Base-by-base conservation (phyloP, 768 basidiomycete genomes). In the Macrocybe gigantea region DNA sequence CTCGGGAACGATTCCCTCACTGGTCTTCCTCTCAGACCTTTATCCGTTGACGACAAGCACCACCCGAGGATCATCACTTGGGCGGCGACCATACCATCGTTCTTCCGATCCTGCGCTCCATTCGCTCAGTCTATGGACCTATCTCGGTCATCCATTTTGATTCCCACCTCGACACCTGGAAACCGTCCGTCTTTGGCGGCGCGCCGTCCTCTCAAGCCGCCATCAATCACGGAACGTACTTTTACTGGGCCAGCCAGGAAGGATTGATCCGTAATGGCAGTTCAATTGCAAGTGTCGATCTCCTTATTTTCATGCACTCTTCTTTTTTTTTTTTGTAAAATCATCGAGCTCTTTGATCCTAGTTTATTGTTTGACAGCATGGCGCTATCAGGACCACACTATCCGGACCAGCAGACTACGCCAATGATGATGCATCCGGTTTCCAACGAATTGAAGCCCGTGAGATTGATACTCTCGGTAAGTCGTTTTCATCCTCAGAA, bases 1-100 rank as follows among this genome's bases (percentile, higher is more conserved):
- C 69, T 86, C 33, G 80, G 79, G 5, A 82, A 83, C 49, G 81
- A 87, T 55, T 69, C 78, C 0, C 45, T 74, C 44, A 83, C 80
- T 10, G 85, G 85, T 5, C 54, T 74, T 54, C 66, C 71, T 30
- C 74, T 86, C 14, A 59, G 66, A 10, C 80, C 85, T 13, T 64
- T 88, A 38, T 78, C 85, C 37, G 58, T 66, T 13, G 88, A 93
- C 50, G 88, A 86, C 9, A 80, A 78, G 59, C 71, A 79, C 47
- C 90, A 93, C 58, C 90, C 91, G 0, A 73, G 88, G 35, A 68
- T 93, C 47, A 75, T 93, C 51, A 88, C 89, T 14, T 93, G 33
- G 92, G 92, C 14, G 91, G 92, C 3, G 91, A 93, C 59, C 91
- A 93, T 60, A 90, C 89, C 7, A 88, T 93, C 51, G 88, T 72